phyloP scores from a whole-genome alignment of 2,329 filamentous ascomycete genomes.

The Chalaropsis thielavioides region DNA sequence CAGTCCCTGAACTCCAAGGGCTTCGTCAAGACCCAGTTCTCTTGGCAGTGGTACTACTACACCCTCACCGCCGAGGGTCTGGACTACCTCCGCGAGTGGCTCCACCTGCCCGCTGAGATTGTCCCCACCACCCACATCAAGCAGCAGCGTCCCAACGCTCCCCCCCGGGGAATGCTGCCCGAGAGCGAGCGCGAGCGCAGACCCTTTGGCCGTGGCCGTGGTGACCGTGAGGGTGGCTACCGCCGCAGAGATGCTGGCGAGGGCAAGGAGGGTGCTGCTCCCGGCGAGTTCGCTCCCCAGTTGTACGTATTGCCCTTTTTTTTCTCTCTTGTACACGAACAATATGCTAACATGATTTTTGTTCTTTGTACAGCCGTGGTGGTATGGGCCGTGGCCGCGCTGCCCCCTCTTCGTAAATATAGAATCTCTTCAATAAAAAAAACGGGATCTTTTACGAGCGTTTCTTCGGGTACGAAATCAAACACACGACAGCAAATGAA shows the following conservation, averaged over 20 bases:
- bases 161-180: constrained; percentile 96
- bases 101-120: constrained; percentile 98
- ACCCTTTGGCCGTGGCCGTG: constrained; percentile 65
- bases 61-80: constrained; percentile 98
- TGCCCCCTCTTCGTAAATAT: constrained; percentile 51
- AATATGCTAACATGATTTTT: neutral
- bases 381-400: constrained; percentile 81
- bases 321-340: constrained; percentile 4
- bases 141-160: constrained; percentile 97
- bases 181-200: constrained; percentile 69
- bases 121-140: constrained; percentile 99
- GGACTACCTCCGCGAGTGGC: constrained; percentile 99
- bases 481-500: constrained; percentile 16
- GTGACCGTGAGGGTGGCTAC: constrained; percentile 81
- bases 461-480: constrained; percentile 30
- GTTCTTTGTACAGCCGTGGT: constrained; percentile 48
- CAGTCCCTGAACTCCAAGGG: constrained; percentile 97
- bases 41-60: constrained; percentile 99
- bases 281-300: constrained; percentile 80
- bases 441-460: constrained; percentile 24
- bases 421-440: constrained; percentile 25
- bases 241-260: constrained; percentile 75
- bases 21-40: constrained; percentile 99
- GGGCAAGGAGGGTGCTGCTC: constrained; percentile 82
- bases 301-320: constrained; percentile 47